phyloP scores from a whole-genome alignment of 257 asterid genomes.

The Henckelia pumila region DNA sequence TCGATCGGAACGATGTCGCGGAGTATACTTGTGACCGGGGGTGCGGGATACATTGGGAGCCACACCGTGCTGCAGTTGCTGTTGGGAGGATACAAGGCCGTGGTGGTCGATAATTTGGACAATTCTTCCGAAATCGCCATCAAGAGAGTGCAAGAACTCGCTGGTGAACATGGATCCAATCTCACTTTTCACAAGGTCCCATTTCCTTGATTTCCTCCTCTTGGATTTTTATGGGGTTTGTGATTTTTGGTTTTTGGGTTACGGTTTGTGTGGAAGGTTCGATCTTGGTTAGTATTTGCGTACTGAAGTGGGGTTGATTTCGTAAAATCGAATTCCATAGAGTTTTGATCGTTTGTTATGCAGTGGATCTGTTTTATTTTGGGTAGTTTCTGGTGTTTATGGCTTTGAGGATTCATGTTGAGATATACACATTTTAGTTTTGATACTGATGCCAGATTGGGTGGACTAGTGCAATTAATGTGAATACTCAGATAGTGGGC shows the following conservation, averaged over 20 bases:
- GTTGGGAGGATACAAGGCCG: constrained; percentile 65
- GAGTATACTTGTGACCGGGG: constrained; percentile 51
- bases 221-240: constrained; percentile 4
- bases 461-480: background rate
- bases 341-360: constrained; percentile 2
- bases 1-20: constrained; percentile 33
- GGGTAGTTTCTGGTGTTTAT: constrained; percentile 9
- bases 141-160: constrained; percentile 66
- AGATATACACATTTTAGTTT: constrained; percentile 1
- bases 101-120: constrained; percentile 85
- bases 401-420: background rate
- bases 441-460: background rate
- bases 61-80: constrained; percentile 85
- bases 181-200: constrained; percentile 71
- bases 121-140: constrained; percentile 74
- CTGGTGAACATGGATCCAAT: constrained; percentile 57
- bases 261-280: background rate
- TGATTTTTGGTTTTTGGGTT: constrained; percentile 1
- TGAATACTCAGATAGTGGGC: background rate
- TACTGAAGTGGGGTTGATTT: background rate
- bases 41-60: constrained; percentile 66
- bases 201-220: background rate
- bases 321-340: constrained; percentile 12
- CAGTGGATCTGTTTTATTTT: constrained; percentile 9
- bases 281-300: background rate